Evolutionary conservation across 495 filamentous ascomycete species (phyloP).

Genomic region (Penicillium mononematosum): DNA sequence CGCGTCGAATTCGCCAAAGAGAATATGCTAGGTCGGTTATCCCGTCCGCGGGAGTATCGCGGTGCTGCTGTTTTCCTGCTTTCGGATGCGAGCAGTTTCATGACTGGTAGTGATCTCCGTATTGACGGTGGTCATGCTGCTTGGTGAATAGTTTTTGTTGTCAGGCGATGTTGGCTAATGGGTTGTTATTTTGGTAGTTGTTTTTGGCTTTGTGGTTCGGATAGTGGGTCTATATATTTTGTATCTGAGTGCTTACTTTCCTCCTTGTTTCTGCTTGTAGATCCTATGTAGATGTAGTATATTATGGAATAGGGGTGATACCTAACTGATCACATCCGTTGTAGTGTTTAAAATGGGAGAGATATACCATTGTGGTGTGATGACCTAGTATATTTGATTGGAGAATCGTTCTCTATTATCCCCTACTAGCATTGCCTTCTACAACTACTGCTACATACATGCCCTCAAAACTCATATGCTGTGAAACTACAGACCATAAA

Average conservation of each 20-base stretch:
- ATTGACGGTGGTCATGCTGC: slow-evolving; percentile 38
- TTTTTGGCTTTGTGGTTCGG: too few species aligned
- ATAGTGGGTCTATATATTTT: too few species aligned
- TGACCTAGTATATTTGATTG: neutral
- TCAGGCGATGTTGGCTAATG: too few species aligned
- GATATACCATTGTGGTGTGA: neutral
- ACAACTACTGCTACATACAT: neutral
- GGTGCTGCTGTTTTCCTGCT: slow-evolving; percentile 45
- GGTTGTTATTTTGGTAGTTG: neutral
- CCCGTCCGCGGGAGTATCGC: slow-evolving; percentile 42
- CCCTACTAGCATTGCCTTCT: neutral
- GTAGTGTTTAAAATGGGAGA: too few species aligned
- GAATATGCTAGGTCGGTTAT: slow-evolving; percentile 40
- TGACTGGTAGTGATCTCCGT: slow-evolving; percentile 41
- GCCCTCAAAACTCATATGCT: neutral
- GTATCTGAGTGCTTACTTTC: too few species aligned
- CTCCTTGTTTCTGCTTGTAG: too few species aligned
- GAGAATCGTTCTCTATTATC: neutral
- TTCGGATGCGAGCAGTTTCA: slow-evolving; percentile 41
- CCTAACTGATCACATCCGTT: too few species aligned
- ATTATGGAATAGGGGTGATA: too few species aligned
- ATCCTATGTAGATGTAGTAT: too few species aligned
- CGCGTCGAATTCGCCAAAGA: slow-evolving; percentile 39
- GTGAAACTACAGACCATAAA: neutral
- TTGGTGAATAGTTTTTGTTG: neutral